These are phyloP conservation scores for Sugiyamaella japonica DNA, from an alignment of 1,139 yeast species.

Conservation along the genomic window DNA sequence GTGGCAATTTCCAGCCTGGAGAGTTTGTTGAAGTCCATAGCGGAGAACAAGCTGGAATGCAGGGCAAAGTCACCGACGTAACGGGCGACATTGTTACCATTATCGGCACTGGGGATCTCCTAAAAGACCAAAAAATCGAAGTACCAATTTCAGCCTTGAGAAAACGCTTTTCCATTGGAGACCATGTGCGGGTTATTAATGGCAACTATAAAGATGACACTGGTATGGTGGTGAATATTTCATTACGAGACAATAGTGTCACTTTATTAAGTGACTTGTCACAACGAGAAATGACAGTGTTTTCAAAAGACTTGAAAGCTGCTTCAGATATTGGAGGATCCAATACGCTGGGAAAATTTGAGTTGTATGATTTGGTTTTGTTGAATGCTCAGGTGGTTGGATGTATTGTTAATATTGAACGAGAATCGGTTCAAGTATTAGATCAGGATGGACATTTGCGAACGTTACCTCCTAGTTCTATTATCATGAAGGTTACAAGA, in stretches of 20 bases:
- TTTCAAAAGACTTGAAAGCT: conserved; percentile 74
- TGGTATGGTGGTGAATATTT: conserved; percentile 84
- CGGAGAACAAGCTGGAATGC: conserved; percentile 92
- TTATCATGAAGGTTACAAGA: conserved; percentile 71
- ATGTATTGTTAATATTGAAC: conserved; percentile 85
- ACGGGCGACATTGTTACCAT: conserved; percentile 65
- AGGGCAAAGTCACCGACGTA: conserved; percentile 74
- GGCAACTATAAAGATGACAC: conserved; percentile 94
- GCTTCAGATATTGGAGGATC: conserved; percentile 53
- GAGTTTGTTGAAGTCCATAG: conserved; percentile 87
- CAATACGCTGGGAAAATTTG: conserved; percentile 69
- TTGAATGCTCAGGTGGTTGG: conserved; percentile 86
- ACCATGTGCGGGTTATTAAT: conserved; percentile 88
- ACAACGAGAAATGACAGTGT: conserved; percentile 82
- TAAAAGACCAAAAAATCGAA: conserved; percentile 53
- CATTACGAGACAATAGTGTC: conserved; percentile 67
- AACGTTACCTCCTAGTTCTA: conserved; percentile 73
- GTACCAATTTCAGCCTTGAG: conserved; percentile 81
- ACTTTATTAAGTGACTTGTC: conserved; percentile 89
- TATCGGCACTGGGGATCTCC: conserved; percentile 53
- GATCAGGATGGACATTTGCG: conserved; percentile 79
- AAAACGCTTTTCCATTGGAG: conserved; percentile 87
- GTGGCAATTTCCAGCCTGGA: conserved; percentile 80
- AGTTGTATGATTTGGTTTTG: conserved; percentile 86
- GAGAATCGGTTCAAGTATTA: conserved; percentile 77